Evolutionary conservation across 2,329 filamentous ascomycete species (phyloP), one percentile per base, ranked within the genome.

Genomic region (Cryphonectria nitschkei): DNA sequence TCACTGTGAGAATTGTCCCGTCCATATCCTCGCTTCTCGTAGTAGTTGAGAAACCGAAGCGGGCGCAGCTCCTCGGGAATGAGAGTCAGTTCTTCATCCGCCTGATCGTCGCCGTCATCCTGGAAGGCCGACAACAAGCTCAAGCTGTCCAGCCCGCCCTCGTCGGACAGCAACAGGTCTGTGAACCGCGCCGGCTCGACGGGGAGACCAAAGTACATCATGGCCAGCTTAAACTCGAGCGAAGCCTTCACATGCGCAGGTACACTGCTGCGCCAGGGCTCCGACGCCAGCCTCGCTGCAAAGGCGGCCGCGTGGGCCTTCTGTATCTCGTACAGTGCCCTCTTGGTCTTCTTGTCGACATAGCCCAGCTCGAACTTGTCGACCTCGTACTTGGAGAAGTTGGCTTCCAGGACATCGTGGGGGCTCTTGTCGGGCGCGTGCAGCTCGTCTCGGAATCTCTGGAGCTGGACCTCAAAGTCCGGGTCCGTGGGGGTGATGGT

Each of bases 171-270:
- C 67, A 68, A 22, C 67, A 68, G 19, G 14, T 76, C 71, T 34
- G 79, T 75, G 3, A 77, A 75, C 56, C 78, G 77, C 39, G 83
- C 74, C 0, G 84, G 83, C 65, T 81, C 82, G 3, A 85, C 77
- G 0, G 83, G 82, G 7, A 85, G 74, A 0, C 84, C 84, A 71
- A 85, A 86, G 75, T 82, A 85, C 61, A 84, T 77, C 77, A 85
- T 80, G 0, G 84, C 77, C 70, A 87, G 70, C 74, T 84, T 85
- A n/a, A 81, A 79, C 2, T 78, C 77, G 22, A 84, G 69, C 1
- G 67, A 68, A 0, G 66, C 66, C 22, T 34, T 67, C 37, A 46
- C 54, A 4, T 32, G 29, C n/a, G 41, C 64, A 13, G 14, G 16
- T 7, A 11, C 13, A 6, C 37, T 54, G 11, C 37, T 54, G 58